A percentile compares a stretch with the other conserved stretches of the same genome.
Conservation (phyloP, 306 rosid genomes). For the Trifolium dubium region DNA sequence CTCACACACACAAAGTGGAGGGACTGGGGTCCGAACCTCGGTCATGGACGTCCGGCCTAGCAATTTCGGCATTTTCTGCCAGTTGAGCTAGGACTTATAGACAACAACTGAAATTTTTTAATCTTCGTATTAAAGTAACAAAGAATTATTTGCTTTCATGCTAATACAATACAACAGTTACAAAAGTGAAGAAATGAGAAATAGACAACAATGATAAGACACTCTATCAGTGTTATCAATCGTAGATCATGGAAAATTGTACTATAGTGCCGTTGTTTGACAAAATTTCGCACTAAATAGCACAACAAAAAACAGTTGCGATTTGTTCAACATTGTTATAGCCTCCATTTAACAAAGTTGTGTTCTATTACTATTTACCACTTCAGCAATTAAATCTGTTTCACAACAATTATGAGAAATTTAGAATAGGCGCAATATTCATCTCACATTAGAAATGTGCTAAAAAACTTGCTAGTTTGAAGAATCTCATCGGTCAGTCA, state of each 20-base stretch:
- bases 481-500: neutral
- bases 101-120: neutral
- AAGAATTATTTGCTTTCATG: slow-evolving; percentile 3
- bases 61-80: no score
- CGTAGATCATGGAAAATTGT: neutral
- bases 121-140: neutral
- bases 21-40: no score
- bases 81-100: no score
- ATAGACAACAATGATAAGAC: slow-evolving; percentile 1
- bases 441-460: neutral
- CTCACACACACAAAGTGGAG: no score
- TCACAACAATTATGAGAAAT: slow-evolving; percentile 4
- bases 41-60: no score
- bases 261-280: neutral
- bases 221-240: slow-evolving; percentile 1
- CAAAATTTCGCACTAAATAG: neutral
- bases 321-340: neutral
- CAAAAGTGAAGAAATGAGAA: slow-evolving; percentile 21
- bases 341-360: neutral
- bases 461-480: neutral
- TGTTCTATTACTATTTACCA: slow-evolving; percentile 2
- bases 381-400: slow-evolving; percentile 26
- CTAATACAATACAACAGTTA: neutral
- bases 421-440: slow-evolving; percentile 10
- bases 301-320: neutral